These are phyloP conservation scores for Bretschneidera sinensis DNA, from an alignment of 345 rosid species.

Conservation along the genomic window DNA sequence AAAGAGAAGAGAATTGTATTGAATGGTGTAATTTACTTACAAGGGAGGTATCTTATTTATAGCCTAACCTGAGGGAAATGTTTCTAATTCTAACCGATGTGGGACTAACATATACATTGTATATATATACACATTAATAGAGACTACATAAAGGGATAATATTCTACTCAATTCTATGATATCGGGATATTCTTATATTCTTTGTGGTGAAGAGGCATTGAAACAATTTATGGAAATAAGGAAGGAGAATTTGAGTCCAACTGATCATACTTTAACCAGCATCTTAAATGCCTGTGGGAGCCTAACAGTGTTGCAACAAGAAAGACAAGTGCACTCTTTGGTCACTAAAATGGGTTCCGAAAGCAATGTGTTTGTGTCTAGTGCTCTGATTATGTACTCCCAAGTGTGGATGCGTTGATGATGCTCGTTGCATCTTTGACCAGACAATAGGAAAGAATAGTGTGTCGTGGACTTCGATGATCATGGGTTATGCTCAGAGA, in stretches of 20 bases:
- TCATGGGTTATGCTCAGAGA: conserved; percentile 20
- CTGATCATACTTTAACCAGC: conserved; percentile 16
- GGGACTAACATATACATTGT: too few species aligned
- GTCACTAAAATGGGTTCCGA: conserved; percentile 20
- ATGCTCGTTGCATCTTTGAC: conserved; percentile 17
- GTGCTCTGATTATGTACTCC: conserved; percentile 26
- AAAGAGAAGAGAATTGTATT: too few species aligned
- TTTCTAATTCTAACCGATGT: too few species aligned
- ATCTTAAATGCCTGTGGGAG: conserved; percentile 20
- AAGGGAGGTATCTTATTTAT: too few species aligned
- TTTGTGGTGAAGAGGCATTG: conserved; percentile 11
- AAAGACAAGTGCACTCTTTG: conserved; percentile 22
- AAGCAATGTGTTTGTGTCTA: conserved; percentile 16
- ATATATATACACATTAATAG: too few species aligned
- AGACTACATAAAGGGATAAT: conserved; percentile 5
- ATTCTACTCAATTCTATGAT: conserved; percentile 17
- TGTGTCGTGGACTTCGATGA: conserved; percentile 29
- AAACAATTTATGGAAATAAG: conserved; percentile 11
- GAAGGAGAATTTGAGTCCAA: conserved; percentile 10
- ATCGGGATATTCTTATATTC: conserved; percentile 14
- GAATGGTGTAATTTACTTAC: too few species aligned
- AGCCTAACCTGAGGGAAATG: too few species aligned
- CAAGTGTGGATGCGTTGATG: conserved; percentile 19
- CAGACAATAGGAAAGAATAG: conserved; percentile 11
- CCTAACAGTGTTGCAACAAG: conserved; percentile 10